Conservation (phyloP, 169 alveolate genomes). For the Eimeria nieschulzi region DNA sequence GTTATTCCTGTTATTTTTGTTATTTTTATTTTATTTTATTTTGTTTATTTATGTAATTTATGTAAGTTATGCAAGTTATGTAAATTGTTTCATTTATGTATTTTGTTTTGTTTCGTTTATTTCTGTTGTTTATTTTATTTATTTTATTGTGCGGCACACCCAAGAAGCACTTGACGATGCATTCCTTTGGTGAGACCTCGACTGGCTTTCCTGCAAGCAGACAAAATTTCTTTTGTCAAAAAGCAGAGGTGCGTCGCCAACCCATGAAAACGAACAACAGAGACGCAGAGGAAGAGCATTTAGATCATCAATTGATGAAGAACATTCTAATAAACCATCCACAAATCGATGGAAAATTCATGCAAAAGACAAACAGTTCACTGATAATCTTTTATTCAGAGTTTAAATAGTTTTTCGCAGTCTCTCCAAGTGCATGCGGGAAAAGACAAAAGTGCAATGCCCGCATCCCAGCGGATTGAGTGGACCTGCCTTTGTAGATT, state of each 20-base stretch:
- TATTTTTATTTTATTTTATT: too few species aligned
- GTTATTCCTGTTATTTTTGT: too few species aligned
- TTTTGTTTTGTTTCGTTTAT: too few species aligned
- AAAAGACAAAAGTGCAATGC: too few species aligned
- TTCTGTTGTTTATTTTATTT: background rate
- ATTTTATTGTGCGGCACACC: background rate
- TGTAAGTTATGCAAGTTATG: too few species aligned
- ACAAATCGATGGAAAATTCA: background rate
- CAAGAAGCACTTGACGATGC: background rate
- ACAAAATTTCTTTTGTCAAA: background rate
- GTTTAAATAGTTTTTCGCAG: too few species aligned
- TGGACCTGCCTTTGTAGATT: conserved; percentile 32
- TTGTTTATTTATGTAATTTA: too few species aligned
- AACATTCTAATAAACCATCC: background rate
- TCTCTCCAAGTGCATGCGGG: background rate
- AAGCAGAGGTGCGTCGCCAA: background rate
- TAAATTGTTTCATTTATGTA: too few species aligned
- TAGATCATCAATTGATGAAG: background rate
- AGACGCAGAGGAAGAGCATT: too few species aligned
- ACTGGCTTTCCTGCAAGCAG: conserved; percentile 1
- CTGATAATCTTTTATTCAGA: too few species aligned
- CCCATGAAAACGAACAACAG: background rate
- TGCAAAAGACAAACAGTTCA: background rate
- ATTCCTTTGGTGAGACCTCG: conserved; percentile 18
- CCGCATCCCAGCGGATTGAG: background rate